These are phyloP conservation scores for Penicillium verhagenii DNA, from an alignment of 495 filamentous ascomycete species.

Conservation along the genomic window DNA sequence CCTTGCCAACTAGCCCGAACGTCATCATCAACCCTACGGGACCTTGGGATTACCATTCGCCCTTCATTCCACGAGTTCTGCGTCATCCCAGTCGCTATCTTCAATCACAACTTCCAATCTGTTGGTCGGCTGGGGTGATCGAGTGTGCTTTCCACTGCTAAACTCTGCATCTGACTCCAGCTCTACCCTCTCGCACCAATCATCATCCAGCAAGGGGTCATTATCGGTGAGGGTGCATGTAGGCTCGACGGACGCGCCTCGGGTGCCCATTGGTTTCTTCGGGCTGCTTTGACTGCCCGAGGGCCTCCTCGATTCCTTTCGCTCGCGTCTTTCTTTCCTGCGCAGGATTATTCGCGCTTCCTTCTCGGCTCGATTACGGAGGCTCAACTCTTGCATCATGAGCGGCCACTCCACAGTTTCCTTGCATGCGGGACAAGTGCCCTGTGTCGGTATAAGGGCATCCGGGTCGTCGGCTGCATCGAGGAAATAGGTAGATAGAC, in stretches of 20 bases:
- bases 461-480: conserved; percentile 36
- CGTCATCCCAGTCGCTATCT: conserved; percentile 61
- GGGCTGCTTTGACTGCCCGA: conserved; percentile 3
- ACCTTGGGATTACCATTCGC: not conserved
- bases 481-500: conserved; percentile 69
- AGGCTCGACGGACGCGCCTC: conserved; percentile 9
- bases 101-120: conserved; percentile 52
- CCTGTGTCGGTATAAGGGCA: conserved; percentile 63
- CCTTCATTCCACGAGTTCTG: conserved; percentile 47
- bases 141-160: conserved; percentile 10
- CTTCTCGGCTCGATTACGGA: conserved; percentile 65
- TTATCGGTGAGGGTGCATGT: conserved; percentile 14
- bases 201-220: conserved; percentile 36
- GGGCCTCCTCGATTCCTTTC: conserved; percentile 13
- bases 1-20: conserved; percentile 28
- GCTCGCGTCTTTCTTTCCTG: conserved; percentile 37
- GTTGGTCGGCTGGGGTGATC: conserved; percentile 11
- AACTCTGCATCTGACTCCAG: conserved; percentile 38
- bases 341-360: conserved; percentile 65
- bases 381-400: conserved; percentile 76
- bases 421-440: conserved; percentile 71
- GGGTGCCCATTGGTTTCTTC: not conserved
- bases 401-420: conserved; percentile 65
- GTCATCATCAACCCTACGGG: not conserved
- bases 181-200: conserved; percentile 35